Evolutionary conservation across 2,329 filamentous ascomycete species (phyloP), one percentile per base, ranked within the genome.

Genomic region (Aureobasidium sp.): DNA sequence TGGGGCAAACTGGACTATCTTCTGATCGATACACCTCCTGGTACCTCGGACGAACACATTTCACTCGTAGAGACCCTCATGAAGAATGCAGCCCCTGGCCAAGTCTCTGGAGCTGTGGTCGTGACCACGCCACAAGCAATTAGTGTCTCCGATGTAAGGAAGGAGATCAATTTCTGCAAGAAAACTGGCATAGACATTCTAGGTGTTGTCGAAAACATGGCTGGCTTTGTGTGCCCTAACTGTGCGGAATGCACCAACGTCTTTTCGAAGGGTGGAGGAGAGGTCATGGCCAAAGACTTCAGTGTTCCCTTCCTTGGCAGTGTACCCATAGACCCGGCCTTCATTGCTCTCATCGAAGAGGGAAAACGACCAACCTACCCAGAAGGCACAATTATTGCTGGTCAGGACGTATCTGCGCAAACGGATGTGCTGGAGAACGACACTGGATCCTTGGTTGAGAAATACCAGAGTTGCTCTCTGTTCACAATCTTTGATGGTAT

Each of bases 181-280:
- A 96, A 96, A 78, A 93, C 90, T 1, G 83, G 84, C 34, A 87
- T 96, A 53, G 80, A 82, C 2, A 85, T 95, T 39, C 79, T 97
- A 12, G 94, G 94, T 0, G 92, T 99, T 0, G 84, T 99, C 49
- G 94, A 99, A 78, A 99, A 99, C 73, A 97, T 99, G 94, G 88
- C 87, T 67, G 90, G 90, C 2, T 95, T 90, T 69, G 88, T 94
- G n/a, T 94, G 90, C 71, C 84, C 84, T 15, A 86, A 84, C 64
- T 87, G 84, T 70, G 82, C 81, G 56, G 91, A 97, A 73, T 95
- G 93, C 75, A 96, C 90, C 58, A 90, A 97, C 75, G 84, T 97
- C 57, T 99, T 99, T 73, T 91, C 88, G 57, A 92, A 89, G 61
- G 94, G 94, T 4, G 94, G 94, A 3, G 94, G 94, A 8, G 81